Evolutionary conservation across 169 alveolate genomes (phyloP).

Genomic region (Plasmodium knowlesi): DNA sequence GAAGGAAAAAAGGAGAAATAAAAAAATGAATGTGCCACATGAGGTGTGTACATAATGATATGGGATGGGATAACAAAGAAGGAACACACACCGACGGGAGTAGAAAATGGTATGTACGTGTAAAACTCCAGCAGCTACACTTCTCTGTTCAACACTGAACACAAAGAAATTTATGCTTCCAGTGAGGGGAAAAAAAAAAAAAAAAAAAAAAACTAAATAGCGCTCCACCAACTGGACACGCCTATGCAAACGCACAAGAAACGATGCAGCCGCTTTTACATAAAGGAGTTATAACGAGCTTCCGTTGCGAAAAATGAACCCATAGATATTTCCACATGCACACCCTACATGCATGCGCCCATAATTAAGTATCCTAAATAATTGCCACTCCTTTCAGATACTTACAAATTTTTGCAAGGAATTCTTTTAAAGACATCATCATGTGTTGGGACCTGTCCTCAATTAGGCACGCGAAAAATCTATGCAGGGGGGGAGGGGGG

Average conservation of each 20-base stretch:
- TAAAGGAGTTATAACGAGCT: not conserved
- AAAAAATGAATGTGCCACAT: not conserved
- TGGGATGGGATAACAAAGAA: not conserved
- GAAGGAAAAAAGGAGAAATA: not conserved
- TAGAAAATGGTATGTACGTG: not conserved
- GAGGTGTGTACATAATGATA: not conserved
- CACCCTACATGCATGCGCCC: not conserved
- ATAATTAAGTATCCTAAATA: not conserved
- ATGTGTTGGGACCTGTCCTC: conserved; percentile 86
- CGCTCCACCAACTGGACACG: not conserved
- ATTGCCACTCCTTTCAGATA: not conserved
- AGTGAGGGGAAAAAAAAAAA: not conserved
- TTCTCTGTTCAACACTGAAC: not conserved
- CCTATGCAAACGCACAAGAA: not conserved
- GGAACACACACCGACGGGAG: not conserved
- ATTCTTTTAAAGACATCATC: conserved; percentile 86
- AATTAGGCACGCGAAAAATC: conserved; percentile 80
- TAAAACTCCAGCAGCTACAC: not conserved
- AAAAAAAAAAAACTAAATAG: not conserved
- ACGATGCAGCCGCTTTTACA: not conserved
- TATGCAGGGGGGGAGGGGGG: not conserved
- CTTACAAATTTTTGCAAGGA: conserved; percentile 76
- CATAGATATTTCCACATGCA: no score
- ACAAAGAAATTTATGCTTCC: not conserved
- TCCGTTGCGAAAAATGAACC: not conserved